Percentiles rank a stretch among this genome's conserved stretches.
Evolutionary conservation across 371 early-diverging fungal genomes (phyloP).

Genomic region (Lichtheimia hyalospora): DNA sequence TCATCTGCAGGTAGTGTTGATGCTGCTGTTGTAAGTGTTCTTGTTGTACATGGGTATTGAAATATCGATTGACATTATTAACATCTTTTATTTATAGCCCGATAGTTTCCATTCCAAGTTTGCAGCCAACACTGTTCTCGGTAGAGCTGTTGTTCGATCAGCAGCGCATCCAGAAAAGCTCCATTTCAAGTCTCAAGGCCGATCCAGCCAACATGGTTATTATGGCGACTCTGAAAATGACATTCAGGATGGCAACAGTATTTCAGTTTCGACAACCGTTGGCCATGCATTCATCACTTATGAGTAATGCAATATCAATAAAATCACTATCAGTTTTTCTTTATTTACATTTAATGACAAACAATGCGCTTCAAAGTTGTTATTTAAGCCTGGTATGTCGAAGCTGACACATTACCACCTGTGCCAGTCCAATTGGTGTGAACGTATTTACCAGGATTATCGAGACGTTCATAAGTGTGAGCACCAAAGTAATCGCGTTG

Average conservation of each 20-base stretch:
- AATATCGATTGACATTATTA: neutral
- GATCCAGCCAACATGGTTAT: neutral
- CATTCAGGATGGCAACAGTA: neutral
- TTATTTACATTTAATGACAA: neutral
- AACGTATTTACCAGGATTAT: constrained; percentile 62
- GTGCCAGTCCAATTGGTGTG: constrained; percentile 98
- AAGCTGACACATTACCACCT: constrained; percentile 75
- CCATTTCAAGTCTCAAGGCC: neutral
- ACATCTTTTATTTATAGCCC: neutral
- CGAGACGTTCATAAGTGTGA: constrained; percentile 92
- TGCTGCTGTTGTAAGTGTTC: neutral
- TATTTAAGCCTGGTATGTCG: constrained; percentile 40
- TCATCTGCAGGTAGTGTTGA: too few species aligned
- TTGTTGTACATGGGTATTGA: neutral
- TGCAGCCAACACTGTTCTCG: neutral
- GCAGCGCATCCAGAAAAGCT: neutral
- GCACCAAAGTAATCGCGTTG: constrained; percentile 99
- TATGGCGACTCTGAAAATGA: constrained; percentile 3
- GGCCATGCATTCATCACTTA: neutral
- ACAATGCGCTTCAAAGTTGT: neutral
- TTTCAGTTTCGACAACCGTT: too few species aligned
- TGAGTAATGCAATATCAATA: neutral
- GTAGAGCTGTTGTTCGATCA: neutral
- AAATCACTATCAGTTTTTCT: neutral
- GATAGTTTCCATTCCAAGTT: neutral